Percentiles rank a stretch among this genome's conserved stretches.
phyloP scores from a whole-genome alignment of 108 stramenopile species.

The Nitzschia sp. region DNA sequence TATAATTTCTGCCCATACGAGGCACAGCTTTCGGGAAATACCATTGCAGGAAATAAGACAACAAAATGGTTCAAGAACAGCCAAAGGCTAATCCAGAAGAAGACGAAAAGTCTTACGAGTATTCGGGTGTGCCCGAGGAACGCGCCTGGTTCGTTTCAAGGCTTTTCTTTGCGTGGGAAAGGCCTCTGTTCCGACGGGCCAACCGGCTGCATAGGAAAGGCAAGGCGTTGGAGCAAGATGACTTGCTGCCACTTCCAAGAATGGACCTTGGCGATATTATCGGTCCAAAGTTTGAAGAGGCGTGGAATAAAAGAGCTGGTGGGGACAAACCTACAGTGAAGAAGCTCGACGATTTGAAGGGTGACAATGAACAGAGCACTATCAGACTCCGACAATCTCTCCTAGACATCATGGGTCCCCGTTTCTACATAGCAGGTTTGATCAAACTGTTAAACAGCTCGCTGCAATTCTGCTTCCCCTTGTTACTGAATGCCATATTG shows the following conservation, averaged over 20 bases:
- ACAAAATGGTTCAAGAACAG: background rate
- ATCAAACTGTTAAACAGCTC: slow-evolving; percentile 52
- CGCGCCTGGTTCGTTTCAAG: slow-evolving; percentile 44
- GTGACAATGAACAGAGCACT: background rate
- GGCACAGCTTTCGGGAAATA: too few relatives aligned
- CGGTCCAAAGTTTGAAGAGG: slow-evolving; percentile 50
- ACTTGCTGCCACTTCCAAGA: slow-evolving; percentile 54
- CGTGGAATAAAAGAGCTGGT: slow-evolving; percentile 30
- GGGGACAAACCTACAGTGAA: background rate
- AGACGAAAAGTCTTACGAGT: background rate
- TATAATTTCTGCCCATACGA: too few relatives aligned
- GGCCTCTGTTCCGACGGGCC: slow-evolving; percentile 68
- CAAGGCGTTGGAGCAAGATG: slow-evolving; percentile 52
- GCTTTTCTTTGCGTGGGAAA: slow-evolving; percentile 58
- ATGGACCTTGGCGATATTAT: slow-evolving; percentile 48
- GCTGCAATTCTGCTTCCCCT: slow-evolving; percentile 72
- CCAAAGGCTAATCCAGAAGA: background rate
- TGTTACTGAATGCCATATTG: slow-evolving; percentile 64
- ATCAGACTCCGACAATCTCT: slow-evolving; percentile 20
- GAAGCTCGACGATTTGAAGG: slow-evolving; percentile 21
- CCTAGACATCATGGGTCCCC: slow-evolving; percentile 42
- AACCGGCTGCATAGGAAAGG: slow-evolving; percentile 33
- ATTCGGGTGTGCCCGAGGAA: slow-evolving; percentile 45
- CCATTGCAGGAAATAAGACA: too few relatives aligned
- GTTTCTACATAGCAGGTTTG: slow-evolving; percentile 58